These are phyloP conservation scores for Mycena filopes DNA, from an alignment of 768 basidiomycete genomes.

Conservation along the genomic window DNA sequence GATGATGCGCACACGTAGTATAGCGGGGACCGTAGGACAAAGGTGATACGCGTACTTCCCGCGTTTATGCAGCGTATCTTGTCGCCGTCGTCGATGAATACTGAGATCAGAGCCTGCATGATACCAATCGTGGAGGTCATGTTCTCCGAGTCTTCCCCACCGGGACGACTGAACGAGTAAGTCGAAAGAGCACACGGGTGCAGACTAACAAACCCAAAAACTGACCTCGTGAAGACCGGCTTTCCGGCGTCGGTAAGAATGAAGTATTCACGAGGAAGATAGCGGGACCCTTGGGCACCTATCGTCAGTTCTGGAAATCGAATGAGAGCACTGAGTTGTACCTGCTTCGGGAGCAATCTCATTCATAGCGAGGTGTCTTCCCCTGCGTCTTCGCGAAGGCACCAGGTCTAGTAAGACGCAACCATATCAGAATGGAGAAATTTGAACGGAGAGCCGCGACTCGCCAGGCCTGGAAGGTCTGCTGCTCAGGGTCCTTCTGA, in stretches of 20 bases:
- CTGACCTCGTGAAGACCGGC: slow-evolving; percentile 88
- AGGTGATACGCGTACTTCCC: slow-evolving; percentile 84
- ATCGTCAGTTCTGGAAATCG: slow-evolving; percentile 27
- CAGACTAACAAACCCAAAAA: slow-evolving; percentile 44
- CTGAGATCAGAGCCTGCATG: slow-evolving; percentile 95
- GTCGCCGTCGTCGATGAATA: slow-evolving; percentile 94
- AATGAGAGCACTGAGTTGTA: slow-evolving; percentile 34
- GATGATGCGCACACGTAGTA: slow-evolving; percentile 93
- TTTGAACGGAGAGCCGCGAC: slow-evolving; percentile 22
- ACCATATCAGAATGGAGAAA: slow-evolving; percentile 14
- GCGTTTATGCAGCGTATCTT: slow-evolving; percentile 86
- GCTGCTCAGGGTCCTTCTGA: slow-evolving; percentile 72
- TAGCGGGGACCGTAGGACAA: slow-evolving; percentile 86
- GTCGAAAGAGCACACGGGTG: slow-evolving; percentile 24
- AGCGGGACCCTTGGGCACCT: slow-evolving; percentile 47
- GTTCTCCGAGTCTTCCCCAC: slow-evolving; percentile 68
- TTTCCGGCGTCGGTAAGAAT: slow-evolving; percentile 96
- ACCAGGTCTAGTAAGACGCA: slow-evolving; percentile 39
- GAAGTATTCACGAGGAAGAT: slow-evolving; percentile 83
- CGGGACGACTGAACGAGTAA: slow-evolving; percentile 55
- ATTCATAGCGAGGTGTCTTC: slow-evolving; percentile 45
- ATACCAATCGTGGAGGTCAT: slow-evolving; percentile 88
- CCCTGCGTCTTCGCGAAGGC: slow-evolving; percentile 43
- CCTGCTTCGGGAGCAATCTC: slow-evolving; percentile 55
- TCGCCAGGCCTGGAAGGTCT: slow-evolving; percentile 62